Evolutionary conservation across 495 filamentous ascomycete species (phyloP).

Genomic region (Hyaloscypha bicolor): DNA sequence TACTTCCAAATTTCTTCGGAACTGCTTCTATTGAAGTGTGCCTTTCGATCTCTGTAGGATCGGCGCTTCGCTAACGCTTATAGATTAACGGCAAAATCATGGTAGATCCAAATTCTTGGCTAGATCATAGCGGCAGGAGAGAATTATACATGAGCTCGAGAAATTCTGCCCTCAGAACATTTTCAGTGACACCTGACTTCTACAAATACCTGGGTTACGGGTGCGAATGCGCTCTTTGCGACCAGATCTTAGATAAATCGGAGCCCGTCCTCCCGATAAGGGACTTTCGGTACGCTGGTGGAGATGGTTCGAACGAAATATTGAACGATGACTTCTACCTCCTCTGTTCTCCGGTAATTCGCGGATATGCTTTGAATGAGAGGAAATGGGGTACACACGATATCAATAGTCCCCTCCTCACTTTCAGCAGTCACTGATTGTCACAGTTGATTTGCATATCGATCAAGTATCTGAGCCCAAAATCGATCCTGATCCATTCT

Average conservation of each 20-base stretch:
- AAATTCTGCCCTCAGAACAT: background rate
- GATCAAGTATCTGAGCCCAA: slow-evolving; percentile 5
- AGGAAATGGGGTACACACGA: slow-evolving; percentile 7
- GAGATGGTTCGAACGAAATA: background rate
- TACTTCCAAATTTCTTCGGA: background rate
- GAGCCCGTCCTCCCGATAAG: background rate
- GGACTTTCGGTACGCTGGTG: background rate
- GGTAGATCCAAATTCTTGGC: background rate
- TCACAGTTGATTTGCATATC: slow-evolving; percentile 5
- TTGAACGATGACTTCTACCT: slow-evolving; percentile 13
- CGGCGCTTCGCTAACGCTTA: slow-evolving; percentile 1
- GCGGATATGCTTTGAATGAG: slow-evolving; percentile 8
- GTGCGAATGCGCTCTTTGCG: background rate
- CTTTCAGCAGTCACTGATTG: background rate
- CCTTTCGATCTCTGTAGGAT: background rate
- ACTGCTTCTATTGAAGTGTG: background rate
- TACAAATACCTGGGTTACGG: background rate
- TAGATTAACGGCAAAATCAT: slow-evolving; percentile 1
- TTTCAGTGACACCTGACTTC: background rate
- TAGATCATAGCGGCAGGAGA: background rate
- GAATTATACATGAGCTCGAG: background rate
- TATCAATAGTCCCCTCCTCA: background rate
- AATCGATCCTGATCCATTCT: slow-evolving; percentile 10
- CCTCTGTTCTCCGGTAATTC: background rate
- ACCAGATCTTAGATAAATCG: background rate